Percentiles rank a stretch among this genome's conserved stretches.
phyloP scores from a whole-genome alignment of 2,329 filamentous ascomycete species.

The Aspergillus pseudonomiae region DNA sequence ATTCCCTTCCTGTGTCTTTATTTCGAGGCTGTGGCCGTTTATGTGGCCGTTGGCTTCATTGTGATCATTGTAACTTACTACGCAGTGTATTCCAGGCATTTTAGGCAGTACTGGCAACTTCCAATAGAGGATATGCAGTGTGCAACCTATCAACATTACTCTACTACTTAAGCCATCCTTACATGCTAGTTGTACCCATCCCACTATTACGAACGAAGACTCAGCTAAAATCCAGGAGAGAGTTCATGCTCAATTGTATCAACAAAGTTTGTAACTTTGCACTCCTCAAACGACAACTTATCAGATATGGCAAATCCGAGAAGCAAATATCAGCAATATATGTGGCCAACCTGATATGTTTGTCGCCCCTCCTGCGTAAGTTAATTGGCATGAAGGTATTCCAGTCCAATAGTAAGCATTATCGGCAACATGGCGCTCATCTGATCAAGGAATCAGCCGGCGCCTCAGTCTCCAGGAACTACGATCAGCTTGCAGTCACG shows the following conservation, averaged over 20 bases:
- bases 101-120: slow-evolving; percentile 54
- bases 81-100: slow-evolving; percentile 53
- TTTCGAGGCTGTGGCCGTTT: slow-evolving; percentile 46
- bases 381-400: slow-evolving; percentile 34
- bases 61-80: slow-evolving; percentile 55
- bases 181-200: slow-evolving; percentile 45
- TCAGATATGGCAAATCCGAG: slow-evolving; percentile 48
- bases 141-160: slow-evolving; percentile 45
- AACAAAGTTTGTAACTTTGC: slow-evolving; percentile 51
- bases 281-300: slow-evolving; percentile 40
- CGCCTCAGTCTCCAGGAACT: slow-evolving; percentile 14
- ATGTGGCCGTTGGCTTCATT: slow-evolving; percentile 49
- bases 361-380: slow-evolving; percentile 35
- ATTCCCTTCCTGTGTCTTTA: slow-evolving; percentile 35
- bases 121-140: slow-evolving; percentile 45
- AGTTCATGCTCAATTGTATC: slow-evolving; percentile 38
- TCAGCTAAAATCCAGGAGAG: slow-evolving; percentile 38
- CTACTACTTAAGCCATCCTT: slow-evolving; percentile 49
- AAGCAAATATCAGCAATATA: slow-evolving; percentile 45
- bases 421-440: slow-evolving; percentile 17
- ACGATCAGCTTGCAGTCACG: slow-evolving; percentile 19
- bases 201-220: slow-evolving; percentile 38
- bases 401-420: slow-evolving; percentile 29
- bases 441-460: slow-evolving; percentile 23
- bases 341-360: slow-evolving; percentile 49